Percentiles rank a stretch among this genome's conserved stretches.
Evolutionary conservation across 345 rosid species (phyloP).

Genomic region (Psidium friedrichsthalianum): DNA sequence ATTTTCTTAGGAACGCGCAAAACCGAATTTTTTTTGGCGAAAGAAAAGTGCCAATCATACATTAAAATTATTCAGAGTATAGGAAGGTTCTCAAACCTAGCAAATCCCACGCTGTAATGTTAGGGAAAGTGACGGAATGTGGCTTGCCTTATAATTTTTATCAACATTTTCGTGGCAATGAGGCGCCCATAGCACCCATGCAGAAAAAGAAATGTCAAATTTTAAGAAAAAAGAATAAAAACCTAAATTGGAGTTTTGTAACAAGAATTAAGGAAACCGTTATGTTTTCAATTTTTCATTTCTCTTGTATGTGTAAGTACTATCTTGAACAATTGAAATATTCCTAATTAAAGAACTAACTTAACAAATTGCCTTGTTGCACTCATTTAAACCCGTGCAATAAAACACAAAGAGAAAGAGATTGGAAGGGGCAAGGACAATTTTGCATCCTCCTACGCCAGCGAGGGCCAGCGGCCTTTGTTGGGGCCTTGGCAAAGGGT

Average conservation of each 20-base stretch:
- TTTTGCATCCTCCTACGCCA: rapidly evolving
- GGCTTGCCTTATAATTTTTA: not conserved
- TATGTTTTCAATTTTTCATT: not conserved
- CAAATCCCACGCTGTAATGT: too few relatives aligned
- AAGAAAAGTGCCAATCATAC: too few relatives aligned
- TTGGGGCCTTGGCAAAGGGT: not conserved
- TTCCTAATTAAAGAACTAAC: not conserved
- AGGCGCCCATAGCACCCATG: not conserved
- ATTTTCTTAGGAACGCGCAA: not conserved
- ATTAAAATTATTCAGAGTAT: too few relatives aligned
- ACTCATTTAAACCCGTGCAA: not conserved
- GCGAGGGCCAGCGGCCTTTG: rapidly evolving
- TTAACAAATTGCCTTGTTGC: not conserved
- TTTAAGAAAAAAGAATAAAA: not conserved
- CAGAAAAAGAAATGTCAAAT: not conserved
- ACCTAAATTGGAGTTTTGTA: not conserved
- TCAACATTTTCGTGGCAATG: not conserved
- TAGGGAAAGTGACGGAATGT: too few relatives aligned
- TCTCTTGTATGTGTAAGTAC: not conserved
- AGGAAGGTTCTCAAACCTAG: too few relatives aligned
- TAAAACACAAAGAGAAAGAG: not conserved
- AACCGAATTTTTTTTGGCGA: not conserved
- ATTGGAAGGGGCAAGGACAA: not conserved
- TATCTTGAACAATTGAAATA: not conserved
- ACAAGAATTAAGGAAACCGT: not conserved